A percentile compares a stretch with the other conserved stretches of the same genome.
Evolutionary conservation across 257 asterid species (phyloP).

Genomic region (Cordia subcordata): DNA sequence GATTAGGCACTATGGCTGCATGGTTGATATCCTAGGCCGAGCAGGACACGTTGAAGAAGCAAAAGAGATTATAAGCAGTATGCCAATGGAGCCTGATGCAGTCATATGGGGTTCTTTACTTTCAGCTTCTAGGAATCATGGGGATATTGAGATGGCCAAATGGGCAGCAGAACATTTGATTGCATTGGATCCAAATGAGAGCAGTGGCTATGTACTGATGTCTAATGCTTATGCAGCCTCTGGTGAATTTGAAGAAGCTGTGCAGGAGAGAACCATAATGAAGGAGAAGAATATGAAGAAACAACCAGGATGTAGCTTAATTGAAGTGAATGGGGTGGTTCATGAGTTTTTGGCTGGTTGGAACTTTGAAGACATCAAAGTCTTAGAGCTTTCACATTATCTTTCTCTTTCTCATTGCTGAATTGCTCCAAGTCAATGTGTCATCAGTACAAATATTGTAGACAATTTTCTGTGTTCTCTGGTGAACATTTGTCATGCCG

Average conservation of each 20-base stretch:
- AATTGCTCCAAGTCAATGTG: background rate
- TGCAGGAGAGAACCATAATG: constrained; percentile 49
- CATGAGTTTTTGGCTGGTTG: constrained; percentile 59
- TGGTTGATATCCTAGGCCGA: constrained; percentile 64
- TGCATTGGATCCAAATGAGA: constrained; percentile 40
- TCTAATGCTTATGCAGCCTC: constrained; percentile 56
- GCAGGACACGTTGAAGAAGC: constrained; percentile 68
- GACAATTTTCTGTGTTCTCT: no score
- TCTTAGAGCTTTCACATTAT: background rate
- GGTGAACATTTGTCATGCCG: no score
- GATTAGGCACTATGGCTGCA: constrained; percentile 59
- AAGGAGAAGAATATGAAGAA: constrained; percentile 36
- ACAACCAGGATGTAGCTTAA: constrained; percentile 60
- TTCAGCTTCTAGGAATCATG: constrained; percentile 36
- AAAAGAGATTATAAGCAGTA: constrained; percentile 33
- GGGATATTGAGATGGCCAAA: constrained; percentile 37
- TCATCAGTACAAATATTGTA: background rate
- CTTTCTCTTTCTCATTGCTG: background rate
- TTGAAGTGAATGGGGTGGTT: constrained; percentile 68
- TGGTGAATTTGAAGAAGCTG: constrained; percentile 41
- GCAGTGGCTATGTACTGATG: constrained; percentile 51
- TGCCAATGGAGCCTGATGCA: constrained; percentile 57
- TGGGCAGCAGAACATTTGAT: constrained; percentile 48
- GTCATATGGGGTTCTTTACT: constrained; percentile 59
- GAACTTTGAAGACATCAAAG: background rate